phyloP scores from a whole-genome alignment of 768 basidiomycete species.

The Lentinula sp. region DNA sequence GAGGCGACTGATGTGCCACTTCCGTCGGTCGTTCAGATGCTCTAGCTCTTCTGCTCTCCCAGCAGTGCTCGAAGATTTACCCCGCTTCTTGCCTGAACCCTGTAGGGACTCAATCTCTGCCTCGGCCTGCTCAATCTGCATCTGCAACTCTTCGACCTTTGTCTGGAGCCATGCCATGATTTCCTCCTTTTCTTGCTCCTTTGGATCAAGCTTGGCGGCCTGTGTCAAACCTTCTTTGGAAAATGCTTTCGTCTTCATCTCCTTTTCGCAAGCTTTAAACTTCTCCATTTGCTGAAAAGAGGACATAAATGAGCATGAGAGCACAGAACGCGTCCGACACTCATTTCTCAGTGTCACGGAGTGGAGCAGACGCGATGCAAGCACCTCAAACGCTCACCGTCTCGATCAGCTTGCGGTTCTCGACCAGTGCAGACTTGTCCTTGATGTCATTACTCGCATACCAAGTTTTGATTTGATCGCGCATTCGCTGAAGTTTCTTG shows the following conservation, averaged over 20 bases:
- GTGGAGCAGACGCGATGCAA: slow-evolving; percentile 13
- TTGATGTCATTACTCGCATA: slow-evolving; percentile 97
- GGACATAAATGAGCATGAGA: background rate
- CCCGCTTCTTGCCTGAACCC: slow-evolving; percentile 79
- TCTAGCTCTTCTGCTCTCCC: slow-evolving; percentile 84
- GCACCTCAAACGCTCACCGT: slow-evolving; percentile 59
- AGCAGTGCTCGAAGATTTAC: slow-evolving; percentile 57
- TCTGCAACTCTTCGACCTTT: slow-evolving; percentile 85
- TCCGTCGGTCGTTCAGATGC: slow-evolving; percentile 83
- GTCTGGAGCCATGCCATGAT: slow-evolving; percentile 80
- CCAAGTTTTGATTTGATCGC: slow-evolving; percentile 95
- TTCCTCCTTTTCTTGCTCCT: slow-evolving; percentile 94
- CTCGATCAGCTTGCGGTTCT: slow-evolving; percentile 94
- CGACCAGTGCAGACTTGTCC: slow-evolving; percentile 89
- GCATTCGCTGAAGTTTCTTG: slow-evolving; percentile 83
- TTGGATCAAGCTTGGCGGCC: slow-evolving; percentile 91
- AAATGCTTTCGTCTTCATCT: slow-evolving; percentile 99
- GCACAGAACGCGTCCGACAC: background rate
- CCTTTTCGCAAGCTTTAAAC: slow-evolving; percentile 99
- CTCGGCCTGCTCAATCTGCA: slow-evolving; percentile 91
- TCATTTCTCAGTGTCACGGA: slow-evolving; percentile 16
- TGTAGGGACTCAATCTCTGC: slow-evolving; percentile 90
- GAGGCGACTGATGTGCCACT: slow-evolving; percentile 91
- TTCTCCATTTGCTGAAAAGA: slow-evolving; percentile 95
- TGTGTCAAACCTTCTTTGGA: slow-evolving; percentile 97